Base-by-base conservation (phyloP, 768 basidiomycete genomes). In the Tulasnella sp. region DNA sequence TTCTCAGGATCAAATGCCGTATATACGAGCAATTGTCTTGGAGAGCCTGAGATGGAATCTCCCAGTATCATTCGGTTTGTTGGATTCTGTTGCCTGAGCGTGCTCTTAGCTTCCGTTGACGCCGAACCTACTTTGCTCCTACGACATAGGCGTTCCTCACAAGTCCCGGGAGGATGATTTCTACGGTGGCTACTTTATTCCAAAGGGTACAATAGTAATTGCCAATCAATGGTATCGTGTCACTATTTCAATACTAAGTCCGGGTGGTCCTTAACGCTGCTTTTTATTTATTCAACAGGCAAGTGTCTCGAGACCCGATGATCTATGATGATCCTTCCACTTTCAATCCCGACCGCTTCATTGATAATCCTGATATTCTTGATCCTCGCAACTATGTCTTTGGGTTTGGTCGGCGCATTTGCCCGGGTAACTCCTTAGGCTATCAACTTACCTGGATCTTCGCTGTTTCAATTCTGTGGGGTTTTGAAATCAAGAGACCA, bases 351-450 rank as follows among this genome's bases (percentile, higher is more conserved):
- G 51, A 51, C n/a, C 51, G 51, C 23, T 51, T 51, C 23, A 51
- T 51, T 23, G 51, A n/a, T n/a, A n/a, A 51, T 7, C n/a, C 51
- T n/a, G 51, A 51, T 1, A 51, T 51, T 6, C 51, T 51, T 6
- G 51, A 51, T 20, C 51, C 51, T n/a, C 51, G 51, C 51, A 23
- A 51, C 51, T 76, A 16, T 20, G 29, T 32, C 23, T 67, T 76
- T 35, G 75, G 75, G 29, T 55, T 57, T 46, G 75, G 75, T 4
- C 55, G 75, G 55, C 46, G 75, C 26, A 67, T 76, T 35, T 76
- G 75, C 29, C 75, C 75, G 13, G 75, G 75, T 10, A 37, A 16
- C 29, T 44, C 46, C 6, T 35, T 76, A 10, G 75, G 20, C 44
- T 37, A 39, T n/a, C 57, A 55, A 67, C 46, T 29, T 69, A 44